Evolutionary conservation across 257 asterid genomes (phyloP), one percentile per base, ranked within the genome.

Genomic region (Fraxinus cuspidata): DNA sequence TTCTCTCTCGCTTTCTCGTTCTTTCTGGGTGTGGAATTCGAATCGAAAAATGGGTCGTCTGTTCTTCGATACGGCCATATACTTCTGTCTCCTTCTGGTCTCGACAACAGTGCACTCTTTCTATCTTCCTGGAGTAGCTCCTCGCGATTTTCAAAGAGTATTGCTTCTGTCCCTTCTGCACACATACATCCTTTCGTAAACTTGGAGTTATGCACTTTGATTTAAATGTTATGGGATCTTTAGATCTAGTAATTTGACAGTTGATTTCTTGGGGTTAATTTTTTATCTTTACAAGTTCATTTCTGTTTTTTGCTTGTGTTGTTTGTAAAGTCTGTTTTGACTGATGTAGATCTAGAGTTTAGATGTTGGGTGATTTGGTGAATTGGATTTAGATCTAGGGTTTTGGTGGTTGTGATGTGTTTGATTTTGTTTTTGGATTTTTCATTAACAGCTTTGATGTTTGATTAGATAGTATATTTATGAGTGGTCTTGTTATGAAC

Each of bases 121-220:
- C 84, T 89, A 89, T 75, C 90, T 89, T 37, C 94, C 94, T 23
- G 92, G 94, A 1, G 94, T 87, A 74, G 92, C 94, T 27, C 94
- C 94, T 84, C 92, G 94, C 60, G 89, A 89, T 87, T 84, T 87
- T 79, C 78, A 49, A 38, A 83, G 83, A 68, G 94, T 89, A 87
- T 70, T 71, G 75, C 56, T 71, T 73, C 68, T 47, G 77, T 78
- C 70, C 49, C 47, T 49, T 5, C 37, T 76, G 53, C 70, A 42
- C 76, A 63, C 29, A 23, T 63, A 63, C 32, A 25, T 4, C 69
- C 53, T 44, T 11, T 44, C 53, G 18, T 44, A 44, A 44, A 44
- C 53, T 44, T 15, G 19, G n/a, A 44, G 53, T 15, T 12, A 3
- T 15, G 12, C 19, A 13, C 2, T 13, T 15, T 44, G 53, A 44